Conservation (phyloP, 208 protist genomes). For the Crithidia sp. region DNA sequence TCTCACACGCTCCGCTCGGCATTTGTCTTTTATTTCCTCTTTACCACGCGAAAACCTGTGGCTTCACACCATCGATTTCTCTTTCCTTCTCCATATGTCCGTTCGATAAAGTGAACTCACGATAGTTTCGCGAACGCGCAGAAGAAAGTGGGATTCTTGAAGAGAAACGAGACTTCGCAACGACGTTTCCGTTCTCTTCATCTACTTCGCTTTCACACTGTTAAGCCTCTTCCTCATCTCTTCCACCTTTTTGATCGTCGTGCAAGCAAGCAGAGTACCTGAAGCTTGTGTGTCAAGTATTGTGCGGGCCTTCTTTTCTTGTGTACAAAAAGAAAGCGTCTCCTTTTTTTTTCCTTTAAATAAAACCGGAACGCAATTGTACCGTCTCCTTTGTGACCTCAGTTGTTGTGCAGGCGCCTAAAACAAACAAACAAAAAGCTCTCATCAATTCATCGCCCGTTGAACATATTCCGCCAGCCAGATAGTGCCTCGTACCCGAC, state of each 20-base stretch:
- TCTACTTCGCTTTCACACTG: slow-evolving; percentile 22
- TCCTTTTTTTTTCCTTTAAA: not conserved
- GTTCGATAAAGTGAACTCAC: not conserved
- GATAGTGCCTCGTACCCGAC: too few relatives aligned
- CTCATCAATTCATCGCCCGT: too few relatives aligned
- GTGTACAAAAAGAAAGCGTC: not conserved
- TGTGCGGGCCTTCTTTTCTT: too few relatives aligned
- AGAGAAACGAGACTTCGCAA: slow-evolving; percentile 9
- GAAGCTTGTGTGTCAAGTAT: too few relatives aligned
- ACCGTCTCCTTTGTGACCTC: not conserved
- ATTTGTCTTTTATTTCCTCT: too few relatives aligned
- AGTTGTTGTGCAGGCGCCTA: not conserved
- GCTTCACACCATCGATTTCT: too few relatives aligned
- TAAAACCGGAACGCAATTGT: slow-evolving; percentile 1
- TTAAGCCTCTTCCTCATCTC: slow-evolving; percentile 18
- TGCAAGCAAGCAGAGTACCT: not conserved
- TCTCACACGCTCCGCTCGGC: too few relatives aligned
- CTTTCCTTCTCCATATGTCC: too few relatives aligned
- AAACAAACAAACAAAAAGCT: not conserved
- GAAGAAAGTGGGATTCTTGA: not conserved
- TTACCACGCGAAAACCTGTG: too few relatives aligned
- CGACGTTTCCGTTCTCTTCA: slow-evolving; percentile 9
- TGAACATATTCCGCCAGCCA: too few relatives aligned
- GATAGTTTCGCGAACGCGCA: slow-evolving; percentile 1
- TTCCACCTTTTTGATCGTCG: slow-evolving; percentile 1